A percentile compares a stretch with the other conserved stretches of the same genome.
Conservation (phyloP, 2,329 filamentous ascomycete species). For the Talaromyces atroroseus region DNA sequence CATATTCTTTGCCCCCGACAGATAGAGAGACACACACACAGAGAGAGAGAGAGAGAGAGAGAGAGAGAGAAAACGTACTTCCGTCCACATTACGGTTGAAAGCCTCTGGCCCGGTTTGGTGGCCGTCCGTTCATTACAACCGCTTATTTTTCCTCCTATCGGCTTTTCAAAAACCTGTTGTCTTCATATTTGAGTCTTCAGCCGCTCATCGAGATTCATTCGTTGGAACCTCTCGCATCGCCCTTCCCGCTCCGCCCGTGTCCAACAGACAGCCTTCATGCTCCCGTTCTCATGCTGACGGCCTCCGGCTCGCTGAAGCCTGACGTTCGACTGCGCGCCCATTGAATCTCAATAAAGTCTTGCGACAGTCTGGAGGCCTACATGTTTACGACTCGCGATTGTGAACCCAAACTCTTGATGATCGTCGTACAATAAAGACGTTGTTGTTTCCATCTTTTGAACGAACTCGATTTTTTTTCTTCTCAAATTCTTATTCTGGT, state of each 20-base stretch:
- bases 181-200: background rate
- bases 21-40: background rate
- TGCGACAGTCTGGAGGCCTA: conserved; percentile 13
- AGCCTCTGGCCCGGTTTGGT: conserved; percentile 24
- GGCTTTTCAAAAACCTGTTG: background rate
- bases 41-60: conserved; percentile 1
- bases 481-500: background rate
- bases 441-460: background rate
- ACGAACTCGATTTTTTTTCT: background rate
- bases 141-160: background rate
- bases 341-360: conserved; percentile 6
- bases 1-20: conserved; percentile 11
- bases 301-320: conserved; percentile 13
- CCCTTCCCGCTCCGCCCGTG: background rate
- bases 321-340: conserved; percentile 10
- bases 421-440: background rate
- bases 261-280: conserved; percentile 2
- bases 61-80: conserved; percentile 1
- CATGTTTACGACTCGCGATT: background rate
- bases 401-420: background rate
- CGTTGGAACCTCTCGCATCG: background rate
- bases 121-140: conserved; percentile 36
- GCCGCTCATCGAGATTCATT: background rate
- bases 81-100: background rate
- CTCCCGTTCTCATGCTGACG: conserved; percentile 4